Conservation (phyloP, 768 basidiomycete species). For the Tylopilus rubrobrunneus region DNA sequence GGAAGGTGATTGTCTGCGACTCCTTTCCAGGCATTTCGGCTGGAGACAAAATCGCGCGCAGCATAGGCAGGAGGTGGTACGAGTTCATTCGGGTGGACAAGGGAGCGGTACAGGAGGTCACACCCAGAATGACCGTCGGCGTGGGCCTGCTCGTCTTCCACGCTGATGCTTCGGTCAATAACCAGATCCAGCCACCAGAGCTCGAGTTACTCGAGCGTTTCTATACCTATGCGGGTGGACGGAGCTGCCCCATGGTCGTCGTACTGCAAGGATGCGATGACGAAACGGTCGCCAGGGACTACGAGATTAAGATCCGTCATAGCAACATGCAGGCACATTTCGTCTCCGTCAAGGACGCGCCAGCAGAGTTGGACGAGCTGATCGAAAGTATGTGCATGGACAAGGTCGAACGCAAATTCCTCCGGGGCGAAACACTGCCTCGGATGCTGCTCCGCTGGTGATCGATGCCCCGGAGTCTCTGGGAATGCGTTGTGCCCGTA, state of each 20-base stretch:
- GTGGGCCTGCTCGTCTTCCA: neutral
- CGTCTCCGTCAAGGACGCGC: neutral
- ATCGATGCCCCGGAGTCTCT: too few species aligned
- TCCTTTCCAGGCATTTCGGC: neutral
- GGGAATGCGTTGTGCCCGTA: too few species aligned
- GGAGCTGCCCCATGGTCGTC: neutral
- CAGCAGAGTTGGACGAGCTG: neutral
- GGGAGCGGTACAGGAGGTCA: neutral
- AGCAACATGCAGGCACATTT: neutral
- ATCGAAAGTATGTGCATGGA: neutral
- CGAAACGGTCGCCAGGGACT: neutral
- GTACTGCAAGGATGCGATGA: neutral
- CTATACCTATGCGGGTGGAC: neutral
- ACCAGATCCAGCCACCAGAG: neutral
- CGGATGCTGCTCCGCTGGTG: too few species aligned
- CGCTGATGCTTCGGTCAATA: neutral
- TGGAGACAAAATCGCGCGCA: neutral
- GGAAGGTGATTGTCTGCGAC: slow-evolving; percentile 1
- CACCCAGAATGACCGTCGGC: neutral
- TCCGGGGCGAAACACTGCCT: too few species aligned
- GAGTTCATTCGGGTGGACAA: neutral
- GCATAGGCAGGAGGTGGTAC: neutral
- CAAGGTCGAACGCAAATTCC: neutral
- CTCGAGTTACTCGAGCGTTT: neutral
- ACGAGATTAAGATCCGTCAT: neutral